phyloP scores from a whole-genome alignment of 495 filamentous ascomycete genomes.

The Aspergillus olivimuriae region DNA sequence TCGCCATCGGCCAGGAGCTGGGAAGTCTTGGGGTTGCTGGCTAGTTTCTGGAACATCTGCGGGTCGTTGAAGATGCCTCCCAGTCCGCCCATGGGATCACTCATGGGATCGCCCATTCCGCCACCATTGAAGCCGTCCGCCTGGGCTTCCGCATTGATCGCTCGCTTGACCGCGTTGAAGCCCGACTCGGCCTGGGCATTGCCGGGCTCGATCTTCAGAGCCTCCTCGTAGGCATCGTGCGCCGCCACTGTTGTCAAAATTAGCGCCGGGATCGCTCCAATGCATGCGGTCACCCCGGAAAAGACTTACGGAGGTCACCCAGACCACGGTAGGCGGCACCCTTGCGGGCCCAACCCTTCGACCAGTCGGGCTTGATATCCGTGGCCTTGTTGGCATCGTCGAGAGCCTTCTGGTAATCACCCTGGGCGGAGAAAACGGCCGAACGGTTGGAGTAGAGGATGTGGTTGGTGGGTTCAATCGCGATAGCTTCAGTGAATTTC shows the following conservation, averaged over 20 bases:
- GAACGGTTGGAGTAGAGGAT: constrained; percentile 97
- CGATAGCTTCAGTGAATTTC: constrained; percentile 91
- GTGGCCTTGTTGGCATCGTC: constrained; percentile 89
- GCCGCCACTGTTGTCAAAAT: constrained; percentile 52
- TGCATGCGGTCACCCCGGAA: not conserved
- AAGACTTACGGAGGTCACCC: constrained; percentile 64
- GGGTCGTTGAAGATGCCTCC: constrained; percentile 93
- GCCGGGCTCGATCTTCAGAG: constrained; percentile 80
- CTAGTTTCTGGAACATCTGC: constrained; percentile 79
- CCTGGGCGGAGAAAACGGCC: constrained; percentile 88
- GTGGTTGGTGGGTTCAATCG: constrained; percentile 81
- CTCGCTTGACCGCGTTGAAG: constrained; percentile 71
- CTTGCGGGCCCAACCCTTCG: constrained; percentile 90
- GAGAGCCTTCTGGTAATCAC: constrained; percentile 75
- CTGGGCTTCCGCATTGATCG: constrained; percentile 74
- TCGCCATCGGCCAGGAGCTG: constrained; percentile 70
- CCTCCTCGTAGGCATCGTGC: constrained; percentile 83
- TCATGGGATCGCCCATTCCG: too few species aligned
- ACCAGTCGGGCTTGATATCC: constrained; percentile 95
- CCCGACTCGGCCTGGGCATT: constrained; percentile 92
- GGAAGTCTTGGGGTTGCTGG: constrained; percentile 88
- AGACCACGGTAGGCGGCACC: constrained; percentile 83
- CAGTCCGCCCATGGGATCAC: constrained; percentile 70
- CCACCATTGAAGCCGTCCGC: constrained; percentile 58
- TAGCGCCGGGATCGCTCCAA: not conserved